Conservation (phyloP, 2,329 filamentous ascomycete species). For the Fusarium nygamai region DNA sequence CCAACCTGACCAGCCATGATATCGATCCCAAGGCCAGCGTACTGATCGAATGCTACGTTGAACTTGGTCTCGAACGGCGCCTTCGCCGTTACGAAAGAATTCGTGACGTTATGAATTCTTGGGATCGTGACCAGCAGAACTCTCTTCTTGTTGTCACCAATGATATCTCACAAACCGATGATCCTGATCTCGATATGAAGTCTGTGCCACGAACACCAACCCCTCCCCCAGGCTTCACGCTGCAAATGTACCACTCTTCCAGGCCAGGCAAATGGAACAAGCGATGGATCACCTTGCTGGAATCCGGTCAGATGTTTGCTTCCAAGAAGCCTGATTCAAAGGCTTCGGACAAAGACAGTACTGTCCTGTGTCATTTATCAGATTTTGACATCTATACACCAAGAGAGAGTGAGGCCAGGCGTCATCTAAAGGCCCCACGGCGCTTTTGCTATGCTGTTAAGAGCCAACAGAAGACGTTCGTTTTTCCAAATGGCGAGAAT, state of each 20-base stretch:
- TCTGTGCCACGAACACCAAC: slow-evolving; percentile 68
- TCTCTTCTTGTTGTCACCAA: slow-evolving; percentile 73
- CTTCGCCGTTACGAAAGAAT: slow-evolving; percentile 87
- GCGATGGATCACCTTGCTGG: slow-evolving; percentile 77
- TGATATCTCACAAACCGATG: slow-evolving; percentile 63
- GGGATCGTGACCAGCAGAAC: slow-evolving; percentile 85
- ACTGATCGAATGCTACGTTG: slow-evolving; percentile 79
- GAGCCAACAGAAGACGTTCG: slow-evolving; percentile 86
- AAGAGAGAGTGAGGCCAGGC: slow-evolving; percentile 72
- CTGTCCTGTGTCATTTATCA: slow-evolving; percentile 82
- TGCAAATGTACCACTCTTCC: slow-evolving; percentile 83
- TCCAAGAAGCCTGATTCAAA: slow-evolving; percentile 76
- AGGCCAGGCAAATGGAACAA: slow-evolving; percentile 90
- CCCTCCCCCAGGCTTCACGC: slow-evolving; percentile 72
- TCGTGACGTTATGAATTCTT: slow-evolving; percentile 90
- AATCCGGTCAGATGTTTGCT: slow-evolving; percentile 76
- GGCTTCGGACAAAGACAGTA: slow-evolving; percentile 70
- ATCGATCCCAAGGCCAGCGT: slow-evolving; percentile 74
- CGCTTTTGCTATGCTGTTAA: slow-evolving; percentile 88
- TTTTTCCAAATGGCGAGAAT: slow-evolving; percentile 84
- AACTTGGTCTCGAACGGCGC: slow-evolving; percentile 82
- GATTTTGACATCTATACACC: slow-evolving; percentile 93
- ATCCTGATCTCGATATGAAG: slow-evolving; percentile 70
- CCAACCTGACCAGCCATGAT: slow-evolving; percentile 68
- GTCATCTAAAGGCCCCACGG: slow-evolving; percentile 83